Base-by-base conservation (phyloP, 192 early-diverging fungal species). In the Rhizophagus clarus region DNA sequence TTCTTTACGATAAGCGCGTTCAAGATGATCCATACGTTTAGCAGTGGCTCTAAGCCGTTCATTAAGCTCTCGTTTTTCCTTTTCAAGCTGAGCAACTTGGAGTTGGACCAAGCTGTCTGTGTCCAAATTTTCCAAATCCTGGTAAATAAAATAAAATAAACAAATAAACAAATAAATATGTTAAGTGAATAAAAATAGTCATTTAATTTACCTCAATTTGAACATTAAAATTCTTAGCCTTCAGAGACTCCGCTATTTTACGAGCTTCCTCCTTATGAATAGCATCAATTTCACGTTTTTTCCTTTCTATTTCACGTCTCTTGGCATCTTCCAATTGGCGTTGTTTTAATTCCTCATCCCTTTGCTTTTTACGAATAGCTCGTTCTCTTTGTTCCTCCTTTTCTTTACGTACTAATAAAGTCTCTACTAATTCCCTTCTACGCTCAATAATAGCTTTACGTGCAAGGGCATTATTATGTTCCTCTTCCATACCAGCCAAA, bases 1-100 rank as follows among this genome's bases (percentile, higher is more conserved):
- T 74, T 92, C 91, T 83, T 92, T 90, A 79, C 97, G 95, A 88
- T 88, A 94, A 20, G 97, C 98, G 82, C 98, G 95, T 86, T 97
- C 97, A 22, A 92, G 88, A 83, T 97, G 95, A 86, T 99, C 98
- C 34, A 93, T 76, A 78, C 92, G 89, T 84, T 97, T 96, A 72
- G 87, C 86, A 76, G 94, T 87, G 22, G 86, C 68, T 85, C 91
- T 92, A 79, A 95, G 88, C 80, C 95, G 94, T 70, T 88, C 85
- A 80, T 91, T 89, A 81, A 94, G 87, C 81, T 96, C 96, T 40
- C 87, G 87, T 86, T 94, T 92, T 83, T 97, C 96, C 84, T 97
- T 94, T 85, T 99, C 94, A 34, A 98, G 81, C 81, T 97, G 92
- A 82, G 96, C 91, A 22, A 95, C 89, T 90, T 98, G 96, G 72